phyloP scores from a whole-genome alignment of 768 basidiomycete species.

The Lentinula lateritia region DNA sequence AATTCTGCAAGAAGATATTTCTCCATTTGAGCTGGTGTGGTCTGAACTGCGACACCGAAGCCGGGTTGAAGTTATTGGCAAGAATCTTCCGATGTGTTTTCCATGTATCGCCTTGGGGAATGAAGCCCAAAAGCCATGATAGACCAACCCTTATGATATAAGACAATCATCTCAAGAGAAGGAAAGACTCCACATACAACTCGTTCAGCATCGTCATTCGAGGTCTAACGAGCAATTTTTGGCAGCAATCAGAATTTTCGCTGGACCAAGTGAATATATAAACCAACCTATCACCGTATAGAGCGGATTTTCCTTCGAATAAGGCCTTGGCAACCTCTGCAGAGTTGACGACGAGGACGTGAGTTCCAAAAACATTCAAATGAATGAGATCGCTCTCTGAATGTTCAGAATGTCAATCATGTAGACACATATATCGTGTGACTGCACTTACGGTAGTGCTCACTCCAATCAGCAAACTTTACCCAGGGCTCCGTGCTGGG shows the following conservation, averaged over 20 bases:
- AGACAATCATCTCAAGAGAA: too few species aligned
- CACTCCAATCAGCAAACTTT: slow-evolving; percentile 30
- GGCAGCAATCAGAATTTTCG: not conserved
- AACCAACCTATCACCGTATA: slow-evolving; percentile 18
- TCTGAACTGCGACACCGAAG: slow-evolving; percentile 5
- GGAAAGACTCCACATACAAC: slow-evolving; percentile 7
- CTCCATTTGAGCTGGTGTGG: slow-evolving; percentile 12
- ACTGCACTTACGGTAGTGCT: slow-evolving; percentile 21
- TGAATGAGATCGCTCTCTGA: slow-evolving; percentile 15
- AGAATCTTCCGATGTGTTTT: slow-evolving; percentile 14
- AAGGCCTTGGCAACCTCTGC: slow-evolving; percentile 12
- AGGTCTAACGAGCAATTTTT: slow-evolving; percentile 6
- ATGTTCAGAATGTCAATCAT: not conserved
- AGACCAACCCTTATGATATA: slow-evolving; percentile 11
- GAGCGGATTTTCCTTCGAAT: slow-evolving; percentile 12
- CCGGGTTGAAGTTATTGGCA: slow-evolving; percentile 8
- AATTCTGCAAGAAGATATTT: slow-evolving; percentile 12
- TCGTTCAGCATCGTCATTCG: slow-evolving; percentile 16
- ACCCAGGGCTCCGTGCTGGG: slow-evolving; percentile 31
- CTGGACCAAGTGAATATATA: not conserved
- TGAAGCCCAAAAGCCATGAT: slow-evolving; percentile 18
- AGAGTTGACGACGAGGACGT: slow-evolving; percentile 15
- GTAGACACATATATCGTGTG: not conserved
- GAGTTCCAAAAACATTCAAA: slow-evolving; percentile 13
- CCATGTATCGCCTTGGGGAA: slow-evolving; percentile 15